Evolutionary conservation across 805 yeast species (phyloP), one percentile per base, ranked within the genome.

Genomic region (Tanozyma kutaoensis): DNA sequence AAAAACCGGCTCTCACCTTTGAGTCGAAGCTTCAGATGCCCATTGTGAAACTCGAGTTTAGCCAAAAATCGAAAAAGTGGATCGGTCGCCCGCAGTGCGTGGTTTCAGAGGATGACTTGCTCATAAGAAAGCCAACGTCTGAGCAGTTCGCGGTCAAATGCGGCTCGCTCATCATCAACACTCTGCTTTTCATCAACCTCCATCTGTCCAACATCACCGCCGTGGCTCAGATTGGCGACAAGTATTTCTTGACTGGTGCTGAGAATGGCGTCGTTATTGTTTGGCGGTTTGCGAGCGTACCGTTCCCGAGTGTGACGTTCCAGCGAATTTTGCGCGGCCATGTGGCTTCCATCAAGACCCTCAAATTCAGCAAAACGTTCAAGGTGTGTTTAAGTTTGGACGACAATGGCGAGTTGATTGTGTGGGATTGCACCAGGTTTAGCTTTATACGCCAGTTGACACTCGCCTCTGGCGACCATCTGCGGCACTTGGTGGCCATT

Each of bases 361-460:
- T 82, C 15, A 50, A 54, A 21, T 57, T 61, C 18, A 65, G 75
- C 15, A 51, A 61, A 6, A 65, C 70, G 23, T 76, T 60, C 41
- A 72, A 75, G 28, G 45, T 65, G 3, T 54, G 76, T 8, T 33
- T 76, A 9, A 66, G 76, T 33, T 45, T 69, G 14, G 84, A 77
- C 42, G 38, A 29, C 1, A 52, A 45, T 7, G 88, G 93, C 1
- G 45, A 46, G 2, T 67, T 72, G 2, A 60, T 62, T 12, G 35
- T 73, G 4, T 81, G 93, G 88, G 82, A 81, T 39, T 37, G 72
- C 22, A 60, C 72, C 2, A 44, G 73, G 17, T 58, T 56, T 27
- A 62, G 62, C 27, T 59, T 64, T 23, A 62, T 78, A 3, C 48
- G 80, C 30, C 42, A 42, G 25, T 15, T 15, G 17, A n/a, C n/a